phyloP scores from a whole-genome alignment of 2,329 filamentous ascomycete genomes.

The Aureobasidium sp. region DNA sequence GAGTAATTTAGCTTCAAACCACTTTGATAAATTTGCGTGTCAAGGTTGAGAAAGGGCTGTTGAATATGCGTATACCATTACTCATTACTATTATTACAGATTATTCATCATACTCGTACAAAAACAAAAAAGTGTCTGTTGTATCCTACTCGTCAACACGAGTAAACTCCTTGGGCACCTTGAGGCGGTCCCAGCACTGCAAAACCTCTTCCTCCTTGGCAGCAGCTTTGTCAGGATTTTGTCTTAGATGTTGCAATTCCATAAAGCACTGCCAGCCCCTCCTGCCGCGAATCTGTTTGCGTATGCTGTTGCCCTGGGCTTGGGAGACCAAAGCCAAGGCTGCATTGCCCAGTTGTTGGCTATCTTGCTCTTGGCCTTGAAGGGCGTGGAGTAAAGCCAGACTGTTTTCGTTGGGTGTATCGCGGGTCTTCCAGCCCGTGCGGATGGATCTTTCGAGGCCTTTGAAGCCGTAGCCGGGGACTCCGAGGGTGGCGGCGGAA shows the following conservation, averaged over 20 bases:
- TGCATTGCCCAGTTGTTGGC: not conserved
- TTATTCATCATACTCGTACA: not conserved
- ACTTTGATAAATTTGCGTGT: too few species aligned
- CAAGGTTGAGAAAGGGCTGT: not conserved
- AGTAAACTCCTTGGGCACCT: not conserved
- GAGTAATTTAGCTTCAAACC: too few species aligned
- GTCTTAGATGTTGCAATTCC: not conserved
- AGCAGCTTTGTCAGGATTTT: conserved; percentile 1
- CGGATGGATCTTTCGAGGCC: conserved; percentile 7
- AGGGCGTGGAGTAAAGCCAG: not conserved
- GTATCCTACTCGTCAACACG: not conserved
- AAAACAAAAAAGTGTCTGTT: not conserved
- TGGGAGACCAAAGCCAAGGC: not conserved
- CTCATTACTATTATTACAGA: not conserved
- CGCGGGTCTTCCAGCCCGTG: conserved; percentile 3
- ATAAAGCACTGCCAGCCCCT: not conserved
- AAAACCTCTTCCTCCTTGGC: not conserved
- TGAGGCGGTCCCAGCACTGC: not conserved
- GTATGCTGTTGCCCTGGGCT: not conserved
- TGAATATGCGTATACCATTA: not conserved
- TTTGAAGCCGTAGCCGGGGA: conserved; percentile 7
- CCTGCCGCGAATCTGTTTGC: not conserved
- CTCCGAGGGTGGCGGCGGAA: not conserved
- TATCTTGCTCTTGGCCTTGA: not conserved
- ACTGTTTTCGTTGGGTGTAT: not conserved